phyloP scores from a whole-genome alignment of 495 filamentous ascomycete species.

The Neurospora sublineolata region DNA sequence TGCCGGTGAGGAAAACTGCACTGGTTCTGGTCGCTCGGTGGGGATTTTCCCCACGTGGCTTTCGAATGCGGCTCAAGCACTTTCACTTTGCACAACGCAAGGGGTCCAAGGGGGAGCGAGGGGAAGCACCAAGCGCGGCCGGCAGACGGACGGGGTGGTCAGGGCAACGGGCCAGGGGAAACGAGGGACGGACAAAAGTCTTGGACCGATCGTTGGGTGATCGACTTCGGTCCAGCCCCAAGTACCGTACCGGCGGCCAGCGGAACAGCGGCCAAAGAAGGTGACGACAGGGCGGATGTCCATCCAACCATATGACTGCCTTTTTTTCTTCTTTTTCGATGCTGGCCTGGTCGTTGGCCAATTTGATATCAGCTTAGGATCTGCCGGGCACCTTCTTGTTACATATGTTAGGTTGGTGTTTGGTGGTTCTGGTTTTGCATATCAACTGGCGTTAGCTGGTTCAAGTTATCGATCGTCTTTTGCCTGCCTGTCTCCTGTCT shows the following conservation, averaged over 20 bases:
- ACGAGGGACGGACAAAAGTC: not conserved
- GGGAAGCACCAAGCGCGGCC: not conserved
- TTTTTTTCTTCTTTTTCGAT: not conserved
- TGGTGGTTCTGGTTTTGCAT: not conserved
- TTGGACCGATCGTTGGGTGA: not conserved
- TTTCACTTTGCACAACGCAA: not conserved
- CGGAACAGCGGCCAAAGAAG: not conserved
- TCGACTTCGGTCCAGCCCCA: not conserved
- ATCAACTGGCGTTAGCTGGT: not conserved
- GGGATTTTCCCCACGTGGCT: slow-evolving; percentile 15
- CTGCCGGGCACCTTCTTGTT: not conserved
- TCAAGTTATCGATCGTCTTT: not conserved
- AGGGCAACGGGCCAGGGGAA: not conserved
- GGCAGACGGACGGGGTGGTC: not conserved
- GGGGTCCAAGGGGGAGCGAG: not conserved
- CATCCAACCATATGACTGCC: not conserved
- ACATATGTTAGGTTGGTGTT: not conserved
- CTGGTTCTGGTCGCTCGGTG: slow-evolving; percentile 10
- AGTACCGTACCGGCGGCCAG: not conserved
- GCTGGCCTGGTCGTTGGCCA: not conserved
- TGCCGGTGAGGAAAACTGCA: slow-evolving; percentile 1
- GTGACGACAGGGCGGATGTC: not conserved
- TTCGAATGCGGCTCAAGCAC: slow-evolving; percentile 18
- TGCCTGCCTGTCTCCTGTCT: not conserved
- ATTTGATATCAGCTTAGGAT: not conserved